Conservation (phyloP, 225 moss, liverwort and hornwort genomes). For the Polytrichum formosum region DNA sequence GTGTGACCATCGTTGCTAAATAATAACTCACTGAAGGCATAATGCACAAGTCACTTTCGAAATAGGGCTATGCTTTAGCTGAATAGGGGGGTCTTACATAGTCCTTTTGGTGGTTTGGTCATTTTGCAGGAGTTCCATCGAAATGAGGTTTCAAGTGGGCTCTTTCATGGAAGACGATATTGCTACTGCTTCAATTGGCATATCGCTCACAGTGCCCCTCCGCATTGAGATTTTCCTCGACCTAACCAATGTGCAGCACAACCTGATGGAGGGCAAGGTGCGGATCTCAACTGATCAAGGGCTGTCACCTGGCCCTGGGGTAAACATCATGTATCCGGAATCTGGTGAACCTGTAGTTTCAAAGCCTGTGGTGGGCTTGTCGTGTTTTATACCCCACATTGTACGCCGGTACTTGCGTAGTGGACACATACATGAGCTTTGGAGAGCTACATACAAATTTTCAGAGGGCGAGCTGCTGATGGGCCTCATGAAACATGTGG, state of each 20-base stretch:
- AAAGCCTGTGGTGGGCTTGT: slow-evolving; percentile 12
- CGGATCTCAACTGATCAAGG: slow-evolving; percentile 34
- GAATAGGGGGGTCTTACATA: no score
- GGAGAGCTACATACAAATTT: slow-evolving; percentile 7
- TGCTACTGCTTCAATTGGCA: slow-evolving; percentile 40
- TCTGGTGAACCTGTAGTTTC: not conserved
- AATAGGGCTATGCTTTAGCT: no score
- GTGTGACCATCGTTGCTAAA: no score
- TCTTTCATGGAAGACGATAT: slow-evolving; percentile 53
- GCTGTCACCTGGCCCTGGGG: not conserved
- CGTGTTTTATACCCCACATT: slow-evolving; percentile 42
- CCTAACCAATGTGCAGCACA: slow-evolving; percentile 22
- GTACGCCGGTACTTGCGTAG: slow-evolving; percentile 30
- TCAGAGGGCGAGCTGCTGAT: slow-evolving; percentile 24
- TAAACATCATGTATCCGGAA: not conserved
- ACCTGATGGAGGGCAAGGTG: slow-evolving; percentile 26
- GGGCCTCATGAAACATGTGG: slow-evolving; percentile 40
- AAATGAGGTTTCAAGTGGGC: slow-evolving; percentile 40
- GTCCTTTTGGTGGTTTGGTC: no score
- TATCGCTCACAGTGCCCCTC: slow-evolving; percentile 29
- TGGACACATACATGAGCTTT: slow-evolving; percentile 6
- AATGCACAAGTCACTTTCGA: no score
- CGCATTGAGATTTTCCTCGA: slow-evolving; percentile 43
- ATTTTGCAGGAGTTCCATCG: slow-evolving; percentile 32
- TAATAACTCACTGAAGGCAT: no score